Evolutionary conservation across 345 rosid genomes (phyloP), one percentile per base, ranked within the genome.

Genomic region (Acer campestre): DNA sequence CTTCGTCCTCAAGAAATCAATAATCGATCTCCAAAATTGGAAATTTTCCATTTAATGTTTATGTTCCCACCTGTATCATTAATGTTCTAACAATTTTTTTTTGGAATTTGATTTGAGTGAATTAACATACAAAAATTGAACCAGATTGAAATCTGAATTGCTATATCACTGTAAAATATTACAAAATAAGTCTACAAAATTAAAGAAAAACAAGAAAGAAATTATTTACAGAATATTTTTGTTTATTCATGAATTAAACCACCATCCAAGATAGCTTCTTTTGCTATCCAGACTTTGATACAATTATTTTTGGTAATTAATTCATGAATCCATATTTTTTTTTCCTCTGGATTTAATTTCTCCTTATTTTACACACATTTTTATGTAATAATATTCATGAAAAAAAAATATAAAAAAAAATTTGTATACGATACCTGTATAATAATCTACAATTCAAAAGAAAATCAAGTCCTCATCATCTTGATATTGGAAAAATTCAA

Each of bases 291-390:
- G 76, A 71, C 40, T 74, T 75, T 74, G 70, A 80, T 75, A 56
- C 78, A 79, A 55, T 71, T 75, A 79, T 63, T 16, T 46, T 51
- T 53, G 71, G 53, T 20, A 13, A 56, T 35, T 35, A 20, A 18
- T 27, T 78, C 68, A 75, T 49, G 78, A 73, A 76, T 68, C 69
- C 61, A 23, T 12, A 35, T 51, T 48, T 5, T 73, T 56, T 20
- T 29, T 27, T 31, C 35, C 4, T 40, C 27, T 46, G 72, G 79
- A 67, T 68, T 61, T 71, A 35, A 35, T 35, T 35, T 53, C 49
- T 64, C 55, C 76, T 80, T 70, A 68, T 80, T 78, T 79, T 73
- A 13, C 77, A 70, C 74, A 20, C 62, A 13, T 44, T 63, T 68
- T 14, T 16, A 7, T 59, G 22, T 46, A 59, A 61, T 44, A 29